Base-by-base conservation (phyloP, 2,329 filamentous ascomycete species). In the Paecilomyces dactylethromorphus region DNA sequence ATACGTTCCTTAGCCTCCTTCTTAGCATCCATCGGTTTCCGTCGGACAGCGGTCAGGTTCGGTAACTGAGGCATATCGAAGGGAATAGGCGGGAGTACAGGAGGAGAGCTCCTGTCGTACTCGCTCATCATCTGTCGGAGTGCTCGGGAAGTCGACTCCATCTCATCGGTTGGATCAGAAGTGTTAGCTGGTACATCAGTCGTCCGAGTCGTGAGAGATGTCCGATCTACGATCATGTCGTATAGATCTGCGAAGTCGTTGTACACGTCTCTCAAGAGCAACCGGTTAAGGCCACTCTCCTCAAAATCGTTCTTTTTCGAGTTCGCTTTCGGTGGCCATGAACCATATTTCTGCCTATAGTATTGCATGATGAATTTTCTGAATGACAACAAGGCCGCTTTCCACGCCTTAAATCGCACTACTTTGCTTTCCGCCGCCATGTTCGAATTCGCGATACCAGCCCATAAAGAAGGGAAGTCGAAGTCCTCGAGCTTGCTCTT, bases 281-380 rank as follows among this genome's bases (percentile, higher is more conserved):
- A 76, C 24, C 94, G 84, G 73, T 97, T 97, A 22, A 97, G 81
- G 0, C 93, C 93, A 65, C 86, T 90, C 65, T 92, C 91, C 29
- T 89, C 87, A 63, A 96, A 91, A 0, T 87, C 84, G 70, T 96
- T 96, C 82, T 95, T 96, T 81, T 95, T 96, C 66, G 87, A 93
- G 67, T 84, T 89, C 1, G 92, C 91, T 72, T 94, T 96, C 8
- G 94, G 93, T 2, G 94, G 92, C 93, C 93, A 90, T 31, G 86
- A 82, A n/a, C 87, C 87, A 67, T 87, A 88, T 53, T 83, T 81
- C 55, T 81, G 73, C 63, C 87, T 85, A 69, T 87, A 95, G 72
- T 92, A 87, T 63, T 81, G 78, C 55, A 92, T 78, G 18, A 88
- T 83, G 69, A 92, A 91, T 45, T 85, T 84, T 45, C 91, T 84